Evolutionary conservation across 1,139 yeast species (phyloP).

Genomic region (Saccharomyces pastorianus): DNA sequence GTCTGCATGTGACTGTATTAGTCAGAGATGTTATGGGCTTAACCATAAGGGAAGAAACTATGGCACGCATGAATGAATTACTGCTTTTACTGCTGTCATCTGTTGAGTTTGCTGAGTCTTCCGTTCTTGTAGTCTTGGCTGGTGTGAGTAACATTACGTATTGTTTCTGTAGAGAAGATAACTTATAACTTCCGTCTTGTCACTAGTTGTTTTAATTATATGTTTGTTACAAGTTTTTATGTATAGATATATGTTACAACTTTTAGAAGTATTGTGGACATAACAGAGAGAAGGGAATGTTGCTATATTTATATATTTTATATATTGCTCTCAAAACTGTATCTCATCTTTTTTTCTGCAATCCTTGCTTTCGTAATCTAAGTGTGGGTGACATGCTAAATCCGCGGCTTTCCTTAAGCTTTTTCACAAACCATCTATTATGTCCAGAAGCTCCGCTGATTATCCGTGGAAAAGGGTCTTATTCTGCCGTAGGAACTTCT

Average conservation of each 20-base stretch:
- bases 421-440: not conserved
- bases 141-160: not conserved
- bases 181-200: not conserved
- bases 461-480: not conserved
- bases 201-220: not conserved
- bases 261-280: not conserved
- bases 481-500: not conserved
- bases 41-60: slow-evolving; percentile 2
- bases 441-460: not conserved
- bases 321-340: not conserved
- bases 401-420: not conserved
- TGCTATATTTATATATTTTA: not conserved
- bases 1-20: not conserved
- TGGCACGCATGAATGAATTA: not conserved
- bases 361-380: not conserved
- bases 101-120: not conserved
- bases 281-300: not conserved
- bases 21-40: slow-evolving; percentile 5
- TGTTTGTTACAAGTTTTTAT: not conserved
- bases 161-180: not conserved
- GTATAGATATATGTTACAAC: not conserved
- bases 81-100: not conserved
- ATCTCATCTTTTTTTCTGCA: not conserved
- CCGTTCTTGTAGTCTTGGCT: not conserved
- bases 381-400: not conserved